Base-by-base conservation (phyloP, 306 rosid genomes). In the Casuarina equisetifolia region DNA sequence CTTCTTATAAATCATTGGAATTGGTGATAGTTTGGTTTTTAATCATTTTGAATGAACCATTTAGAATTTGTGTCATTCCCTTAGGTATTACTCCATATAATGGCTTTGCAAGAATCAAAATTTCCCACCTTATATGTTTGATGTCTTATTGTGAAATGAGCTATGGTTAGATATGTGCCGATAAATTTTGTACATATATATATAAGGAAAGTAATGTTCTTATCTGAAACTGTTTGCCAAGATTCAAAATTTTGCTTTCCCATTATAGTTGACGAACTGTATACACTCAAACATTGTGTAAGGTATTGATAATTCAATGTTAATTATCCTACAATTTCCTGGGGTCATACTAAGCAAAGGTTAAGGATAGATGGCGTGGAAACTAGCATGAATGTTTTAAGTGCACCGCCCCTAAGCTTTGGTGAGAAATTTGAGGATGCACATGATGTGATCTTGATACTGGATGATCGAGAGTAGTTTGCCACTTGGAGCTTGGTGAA, bases 381-480 rank as follows among this genome's bases (percentile, higher is more conserved):
- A 79, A 83, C 83, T 58, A 86, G 79, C 83, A 67, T 62, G 77
- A 89, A 74, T 76, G 49, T 84, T 78, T 86, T 92, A 79, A 90
- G 89, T 44, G 73, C 87, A 66, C 98, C 97, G 73, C 97, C 98
- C n/a, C 82, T 94, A 87, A 82, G 85, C 84, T 83, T 88, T 42
- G 98, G 98, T 12, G 97, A 94, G 83, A 90, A 85, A 81, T 94
- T 94, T 89, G 97, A 90, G 78, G 97, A 94, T 76, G 89, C 78
- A 20, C 92, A 92, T 84, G 90, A 87, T 74, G 85, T 94, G 38
- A 68, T 92, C 74, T 88, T 94, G 86, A 79, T 94, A 85, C 78
- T 94, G 85, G 98, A 94, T 85, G 87, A 92, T 77, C 90, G 98
- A 49, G 98, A 94, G 83, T 97, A 94, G 61, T 94, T 94, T 83